phyloP scores from a whole-genome alignment of 306 rosid species.

The Pyrus pyrifolia region DNA sequence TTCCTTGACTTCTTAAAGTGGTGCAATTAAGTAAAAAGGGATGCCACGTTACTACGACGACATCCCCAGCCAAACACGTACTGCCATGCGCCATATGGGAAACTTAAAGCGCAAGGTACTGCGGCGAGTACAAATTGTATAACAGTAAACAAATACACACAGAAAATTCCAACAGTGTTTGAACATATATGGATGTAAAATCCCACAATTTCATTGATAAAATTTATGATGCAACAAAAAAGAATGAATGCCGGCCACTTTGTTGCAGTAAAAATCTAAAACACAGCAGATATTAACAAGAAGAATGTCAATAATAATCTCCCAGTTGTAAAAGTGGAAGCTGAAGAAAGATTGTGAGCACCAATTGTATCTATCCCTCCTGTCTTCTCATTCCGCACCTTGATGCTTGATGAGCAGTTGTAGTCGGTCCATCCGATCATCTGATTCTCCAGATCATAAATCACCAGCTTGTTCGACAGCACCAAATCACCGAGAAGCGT shows the following conservation, averaged over 20 bases:
- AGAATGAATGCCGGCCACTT: constrained; percentile 2
- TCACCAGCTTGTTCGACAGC: constrained; percentile 13
- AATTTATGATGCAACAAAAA: neutral
- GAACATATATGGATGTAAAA: neutral
- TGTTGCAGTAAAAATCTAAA: neutral
- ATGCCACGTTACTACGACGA: no score
- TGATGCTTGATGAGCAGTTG: constrained; percentile 43
- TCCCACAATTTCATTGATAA: neutral
- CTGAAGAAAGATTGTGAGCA: constrained; percentile 39
- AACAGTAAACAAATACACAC: neutral
- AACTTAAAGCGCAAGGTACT: neutral
- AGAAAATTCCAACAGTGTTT: neutral
- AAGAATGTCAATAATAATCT: neutral
- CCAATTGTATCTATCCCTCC: constrained; percentile 46
- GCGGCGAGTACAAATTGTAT: no score
- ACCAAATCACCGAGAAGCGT: constrained; percentile 2
- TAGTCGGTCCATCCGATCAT: constrained; percentile 6
- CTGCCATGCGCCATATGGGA: neutral
- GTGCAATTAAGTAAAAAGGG: no score
- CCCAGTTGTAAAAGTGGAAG: neutral
- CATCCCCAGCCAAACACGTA: neutral
- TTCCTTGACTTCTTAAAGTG: no score
- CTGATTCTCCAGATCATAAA: constrained; percentile 6
- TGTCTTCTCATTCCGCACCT: constrained; percentile 49
- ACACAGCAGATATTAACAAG: constrained; percentile 8